Base-by-base conservation (phyloP, 257 asterid genomes). In the Primulina eburnea region DNA sequence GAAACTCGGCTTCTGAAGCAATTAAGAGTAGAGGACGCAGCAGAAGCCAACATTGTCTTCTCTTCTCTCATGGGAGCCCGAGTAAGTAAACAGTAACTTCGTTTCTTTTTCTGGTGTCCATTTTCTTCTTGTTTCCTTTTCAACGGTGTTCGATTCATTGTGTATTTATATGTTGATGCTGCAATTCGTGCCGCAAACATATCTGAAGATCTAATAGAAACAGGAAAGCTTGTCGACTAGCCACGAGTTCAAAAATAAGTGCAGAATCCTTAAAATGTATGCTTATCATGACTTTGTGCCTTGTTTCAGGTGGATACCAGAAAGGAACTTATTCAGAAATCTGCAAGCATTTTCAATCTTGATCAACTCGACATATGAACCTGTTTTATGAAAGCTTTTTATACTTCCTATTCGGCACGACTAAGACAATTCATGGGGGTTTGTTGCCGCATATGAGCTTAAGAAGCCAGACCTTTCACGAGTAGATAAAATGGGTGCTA, bases 31-130 rank as follows among this genome's bases (percentile, higher is more conserved):
- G 96, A 89, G 59, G 99, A 91, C 68, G 92, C 86, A 57, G 99
- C 90, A 24, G 96, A 91, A 81, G 77, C 99, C 65, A 94, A 84
- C 71, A 81, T 89, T 64, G 91, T 86, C 43, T 94, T 94, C 72
- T 94, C 99, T 6, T 91, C 99, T 53, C 96, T 94, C 71, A 94
- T 94, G 99, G 99, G 99, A 29, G 17, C 95, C 62, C 83, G 92
- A 82, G 99, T 88, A 82, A 82, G 93, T 64, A 26, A 32, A 71
- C 60, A 35, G 0, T 38, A 62, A 38, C 47, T 35, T 35, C 60
- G 28, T 56, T 61, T 64, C 28, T 33, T 24, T 53, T 65, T 58
- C 14, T 12, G 60, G 60, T 56, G 18, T 69, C 11, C n/a, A 7
- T 17, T 71, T 29, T 2, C n/a, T 29, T 24, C 20, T 8, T 11